A percentile compares a stretch with the other conserved stretches of the same genome.
phyloP scores from a whole-genome alignment of 331 rosid genomes.

The Pyracantha coccinea region DNA sequence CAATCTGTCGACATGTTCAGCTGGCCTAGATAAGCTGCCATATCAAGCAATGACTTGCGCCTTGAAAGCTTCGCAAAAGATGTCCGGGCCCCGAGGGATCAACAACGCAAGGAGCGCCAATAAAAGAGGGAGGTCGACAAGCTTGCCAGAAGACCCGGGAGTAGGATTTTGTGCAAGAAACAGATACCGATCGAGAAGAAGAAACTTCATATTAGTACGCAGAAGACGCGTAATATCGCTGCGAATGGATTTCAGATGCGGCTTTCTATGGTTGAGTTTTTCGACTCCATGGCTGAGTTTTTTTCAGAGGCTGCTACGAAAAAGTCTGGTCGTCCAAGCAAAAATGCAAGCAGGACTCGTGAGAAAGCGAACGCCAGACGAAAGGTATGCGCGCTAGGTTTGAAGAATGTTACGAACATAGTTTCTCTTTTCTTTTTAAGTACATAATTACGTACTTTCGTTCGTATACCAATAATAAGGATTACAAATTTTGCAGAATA shows the following conservation, averaged over 20 bases:
- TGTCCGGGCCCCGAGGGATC: conserved; percentile 8
- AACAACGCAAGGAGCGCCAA: conserved; percentile 19
- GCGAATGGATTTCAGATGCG: conserved; percentile 18
- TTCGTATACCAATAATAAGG: not conserved
- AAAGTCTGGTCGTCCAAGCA: not conserved
- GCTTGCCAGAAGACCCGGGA: conserved; percentile 12
- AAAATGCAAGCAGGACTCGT: not conserved
- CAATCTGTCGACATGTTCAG: conserved; percentile 16
- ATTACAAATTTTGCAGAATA: not conserved
- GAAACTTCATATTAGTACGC: conserved; percentile 16
- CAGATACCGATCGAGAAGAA: conserved; percentile 4
- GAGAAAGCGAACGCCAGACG: not conserved
- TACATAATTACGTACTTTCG: too few species aligned
- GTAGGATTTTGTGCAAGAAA: conserved; percentile 3
- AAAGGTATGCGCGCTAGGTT: not conserved
- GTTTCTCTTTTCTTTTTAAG: not conserved
- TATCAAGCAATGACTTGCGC: conserved; percentile 4
- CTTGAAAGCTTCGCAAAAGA: conserved; percentile 16
- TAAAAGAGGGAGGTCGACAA: conserved; percentile 21
- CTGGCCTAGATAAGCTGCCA: conserved; percentile 13
- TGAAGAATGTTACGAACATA: not conserved
- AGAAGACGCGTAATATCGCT: conserved; percentile 5
- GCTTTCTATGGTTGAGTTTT: conserved; percentile 8
- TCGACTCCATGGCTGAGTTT: not conserved
- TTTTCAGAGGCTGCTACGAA: not conserved